Base-by-base conservation (phyloP, 139 green algal species). In the Monoraphidium neglectum region DNA sequence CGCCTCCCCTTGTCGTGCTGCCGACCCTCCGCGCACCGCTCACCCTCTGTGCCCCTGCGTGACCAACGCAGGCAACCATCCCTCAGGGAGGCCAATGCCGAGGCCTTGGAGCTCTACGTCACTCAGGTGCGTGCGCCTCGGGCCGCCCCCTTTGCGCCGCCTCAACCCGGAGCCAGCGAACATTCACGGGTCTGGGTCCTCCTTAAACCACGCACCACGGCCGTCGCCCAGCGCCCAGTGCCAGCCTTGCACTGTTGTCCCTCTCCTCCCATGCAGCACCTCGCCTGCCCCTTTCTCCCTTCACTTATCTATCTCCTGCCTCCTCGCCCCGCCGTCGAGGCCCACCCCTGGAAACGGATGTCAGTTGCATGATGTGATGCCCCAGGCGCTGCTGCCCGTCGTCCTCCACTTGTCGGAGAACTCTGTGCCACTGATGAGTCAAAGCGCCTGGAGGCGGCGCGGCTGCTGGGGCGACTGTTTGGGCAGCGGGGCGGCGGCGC, bases 341-440 rank as follows among this genome's bases (percentile, higher is more conserved):
- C n/a, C n/a, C n/a, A 28, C 21, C 18, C 18, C 18, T 28, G 18
- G 21, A 18, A 60, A 21, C 18, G 21, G 18, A 28, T 60, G 18
- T 18, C 83, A 92, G 84, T 28, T 93, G 46, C 86, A 95, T 67
- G 75, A 81, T n/a, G 70, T 61, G 21, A 60, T 78, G 30, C 91
- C 91, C 0, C 84, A 90, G 61, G 75, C 90, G 54, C 82, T 96
- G 80, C 83, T 93, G 62, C 84, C 86, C 26, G 90, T 97, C 3
- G 60, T 97, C 67, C 88, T 89, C 0, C 77, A 87, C 68, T 65
- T 96, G 53, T 60, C 72, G 1, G 30, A 74, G 88, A 93, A 72
- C 84, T 97, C 33, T 60, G 83, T 37, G 68, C 62, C 4, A 47
- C 60, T 1, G 64, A 79, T 28, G 63, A 26, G 26, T 10, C 12